Conservation (phyloP, 176 grass and related monocot species). For the Alopecurus myosuroides region DNA sequence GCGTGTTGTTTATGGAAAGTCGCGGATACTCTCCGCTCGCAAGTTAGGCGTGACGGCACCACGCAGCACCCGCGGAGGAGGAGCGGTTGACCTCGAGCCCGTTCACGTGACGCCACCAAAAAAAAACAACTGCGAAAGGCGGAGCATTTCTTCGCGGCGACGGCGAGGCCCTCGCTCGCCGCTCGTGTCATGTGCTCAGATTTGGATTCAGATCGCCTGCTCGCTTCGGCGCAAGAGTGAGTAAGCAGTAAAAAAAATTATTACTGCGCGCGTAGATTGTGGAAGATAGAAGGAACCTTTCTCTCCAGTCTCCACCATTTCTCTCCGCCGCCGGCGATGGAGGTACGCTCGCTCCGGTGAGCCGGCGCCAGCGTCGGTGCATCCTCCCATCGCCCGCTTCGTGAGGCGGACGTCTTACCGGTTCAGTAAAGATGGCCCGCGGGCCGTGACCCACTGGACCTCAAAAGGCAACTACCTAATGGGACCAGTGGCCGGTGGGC, state of each 20-base stretch:
- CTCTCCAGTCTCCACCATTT: neutral
- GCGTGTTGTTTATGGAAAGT: neutral
- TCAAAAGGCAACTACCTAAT: neutral
- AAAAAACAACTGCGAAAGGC: neutral
- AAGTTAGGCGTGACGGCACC: slow-evolving; percentile 8
- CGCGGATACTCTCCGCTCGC: neutral
- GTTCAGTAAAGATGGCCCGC: neutral
- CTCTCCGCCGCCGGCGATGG: neutral
- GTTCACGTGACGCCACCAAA: neutral
- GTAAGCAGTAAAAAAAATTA: neutral
- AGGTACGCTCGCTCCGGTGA: neutral
- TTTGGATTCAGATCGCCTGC: neutral
- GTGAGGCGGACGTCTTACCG: neutral
- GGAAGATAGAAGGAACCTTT: neutral
- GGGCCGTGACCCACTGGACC: neutral
- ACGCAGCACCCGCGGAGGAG: neutral
- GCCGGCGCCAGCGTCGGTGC: neutral
- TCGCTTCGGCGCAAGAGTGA: no score
- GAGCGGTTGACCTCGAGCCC: neutral
- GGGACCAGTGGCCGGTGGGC: neutral
- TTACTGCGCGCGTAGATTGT: neutral
- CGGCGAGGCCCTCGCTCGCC: neutral
- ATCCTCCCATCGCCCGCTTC: neutral
- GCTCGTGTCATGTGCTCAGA: neutral
- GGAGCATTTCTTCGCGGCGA: neutral